phyloP scores from a whole-genome alignment of 2,329 filamentous ascomycete species.

The Magnaporthiopsis incrustans region DNA sequence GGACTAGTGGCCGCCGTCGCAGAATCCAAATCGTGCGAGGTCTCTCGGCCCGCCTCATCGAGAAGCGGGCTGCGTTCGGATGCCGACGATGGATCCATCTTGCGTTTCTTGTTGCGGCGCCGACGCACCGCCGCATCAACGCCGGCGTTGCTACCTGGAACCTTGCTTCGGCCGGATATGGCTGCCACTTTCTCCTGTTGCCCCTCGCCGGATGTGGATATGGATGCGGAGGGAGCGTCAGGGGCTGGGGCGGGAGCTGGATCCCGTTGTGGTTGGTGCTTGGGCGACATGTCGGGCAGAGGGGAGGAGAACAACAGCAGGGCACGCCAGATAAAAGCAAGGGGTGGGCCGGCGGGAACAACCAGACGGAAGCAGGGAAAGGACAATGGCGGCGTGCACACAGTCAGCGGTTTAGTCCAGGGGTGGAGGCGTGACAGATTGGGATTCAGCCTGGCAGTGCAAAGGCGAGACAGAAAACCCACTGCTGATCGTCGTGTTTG shows the following conservation, averaged over 20 bases:
- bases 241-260: not conserved
- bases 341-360: not conserved
- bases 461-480: not conserved
- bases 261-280: not conserved
- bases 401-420: not conserved
- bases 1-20: not conserved
- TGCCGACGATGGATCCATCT: constrained; percentile 1
- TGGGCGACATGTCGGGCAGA: not conserved
- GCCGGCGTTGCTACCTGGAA: not conserved
- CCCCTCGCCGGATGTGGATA: not conserved
- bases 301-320: not conserved
- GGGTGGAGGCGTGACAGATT: not conserved
- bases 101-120: not conserved
- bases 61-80: constrained; percentile 4
- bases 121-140: not conserved
- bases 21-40: not conserved
- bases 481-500: not conserved
- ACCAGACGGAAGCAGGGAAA: not conserved
- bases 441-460: not conserved
- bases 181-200: not conserved
- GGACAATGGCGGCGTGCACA: not conserved
- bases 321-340: not conserved
- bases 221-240: not conserved
- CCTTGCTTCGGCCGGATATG: not conserved
- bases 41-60: not conserved